These are phyloP conservation scores for Sugiyamaella mastotermitis DNA, from an alignment of 805 yeast genomes.

Conservation along the genomic window DNA sequence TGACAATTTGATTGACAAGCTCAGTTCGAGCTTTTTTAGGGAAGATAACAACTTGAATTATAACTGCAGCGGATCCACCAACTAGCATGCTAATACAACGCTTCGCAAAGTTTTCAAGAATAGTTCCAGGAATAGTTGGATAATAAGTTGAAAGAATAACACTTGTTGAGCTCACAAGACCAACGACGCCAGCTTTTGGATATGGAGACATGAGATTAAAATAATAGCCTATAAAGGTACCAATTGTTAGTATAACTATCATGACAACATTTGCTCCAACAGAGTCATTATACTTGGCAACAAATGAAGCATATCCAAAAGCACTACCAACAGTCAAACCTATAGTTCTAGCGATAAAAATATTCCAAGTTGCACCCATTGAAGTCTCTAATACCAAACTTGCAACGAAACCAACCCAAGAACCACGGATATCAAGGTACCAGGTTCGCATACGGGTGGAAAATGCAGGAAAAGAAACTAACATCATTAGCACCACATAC, in stretches of 20 bases:
- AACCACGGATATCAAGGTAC: conserved; percentile 43
- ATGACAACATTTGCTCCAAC: conserved; percentile 33
- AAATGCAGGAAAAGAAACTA: conserved; percentile 48
- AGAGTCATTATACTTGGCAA: conserved; percentile 31
- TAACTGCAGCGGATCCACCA: conserved; percentile 43
- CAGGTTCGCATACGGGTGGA: conserved; percentile 41
- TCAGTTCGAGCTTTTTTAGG: conserved; percentile 44
- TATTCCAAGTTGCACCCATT: conserved; percentile 45
- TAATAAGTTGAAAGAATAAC: conserved; percentile 41
- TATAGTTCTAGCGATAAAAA: conserved; percentile 41
- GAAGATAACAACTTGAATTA: conserved; percentile 40
- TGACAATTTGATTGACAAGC: conserved; percentile 37
- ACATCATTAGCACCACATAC: conserved; percentile 39
- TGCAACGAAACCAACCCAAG: conserved; percentile 52
- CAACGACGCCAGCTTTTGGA: conserved; percentile 46
- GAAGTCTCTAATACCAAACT: conserved; percentile 45
- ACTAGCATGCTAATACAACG: conserved; percentile 45
- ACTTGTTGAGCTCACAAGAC: conserved; percentile 41
- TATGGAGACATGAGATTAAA: conserved; percentile 41
- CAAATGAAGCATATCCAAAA: conserved; percentile 45
- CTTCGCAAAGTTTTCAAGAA: conserved; percentile 41
- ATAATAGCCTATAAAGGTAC: conserved; percentile 43
- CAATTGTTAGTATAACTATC: conserved; percentile 37
- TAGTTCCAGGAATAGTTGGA: conserved; percentile 36
- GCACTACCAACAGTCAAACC: conserved; percentile 44